A percentile compares a stretch with the other conserved stretches of the same genome.
Evolutionary conservation across 805 yeast genomes (phyloP).

Genomic region (Tetrapisispora fleetii): DNA sequence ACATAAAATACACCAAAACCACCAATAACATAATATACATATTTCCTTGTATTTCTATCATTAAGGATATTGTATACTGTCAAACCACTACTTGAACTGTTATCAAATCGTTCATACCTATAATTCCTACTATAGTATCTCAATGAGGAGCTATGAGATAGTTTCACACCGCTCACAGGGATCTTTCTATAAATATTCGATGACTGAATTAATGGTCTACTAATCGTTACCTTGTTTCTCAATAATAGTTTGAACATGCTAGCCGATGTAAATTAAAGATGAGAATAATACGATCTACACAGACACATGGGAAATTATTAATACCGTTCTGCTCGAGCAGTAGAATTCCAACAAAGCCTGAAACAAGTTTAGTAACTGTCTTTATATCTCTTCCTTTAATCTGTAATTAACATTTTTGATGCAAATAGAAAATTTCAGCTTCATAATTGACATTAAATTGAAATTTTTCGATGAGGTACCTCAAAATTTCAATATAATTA

Average conservation of each 20-base stretch:
- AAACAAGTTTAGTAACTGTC: no score
- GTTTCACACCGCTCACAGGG: not conserved
- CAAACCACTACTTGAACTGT: not conserved
- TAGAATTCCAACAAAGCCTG: no score
- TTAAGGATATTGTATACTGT: not conserved
- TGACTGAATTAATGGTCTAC: not conserved
- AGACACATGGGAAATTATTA: no score
- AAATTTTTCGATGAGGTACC: no score
- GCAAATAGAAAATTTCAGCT: no score
- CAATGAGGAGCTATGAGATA: not conserved
- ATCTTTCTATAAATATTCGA: not conserved
- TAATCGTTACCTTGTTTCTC: not conserved
- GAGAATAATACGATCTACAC: no score
- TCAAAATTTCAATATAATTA: no score
- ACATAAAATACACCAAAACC: constrained; percentile 33
- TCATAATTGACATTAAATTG: no score
- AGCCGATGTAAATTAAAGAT: no score
- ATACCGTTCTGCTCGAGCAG: no score
- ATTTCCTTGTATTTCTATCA: constrained; percentile 12
- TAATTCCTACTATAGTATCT: not conserved
- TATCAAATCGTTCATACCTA: constrained; percentile 1
- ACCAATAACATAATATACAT: constrained; percentile 28
- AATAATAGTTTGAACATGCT: not conserved
- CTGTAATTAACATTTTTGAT: no score
- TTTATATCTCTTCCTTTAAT: no score